Evolutionary conservation across 352 stramenopile genomes (phyloP).

Genomic region (Phytophthora gonapodyides): DNA sequence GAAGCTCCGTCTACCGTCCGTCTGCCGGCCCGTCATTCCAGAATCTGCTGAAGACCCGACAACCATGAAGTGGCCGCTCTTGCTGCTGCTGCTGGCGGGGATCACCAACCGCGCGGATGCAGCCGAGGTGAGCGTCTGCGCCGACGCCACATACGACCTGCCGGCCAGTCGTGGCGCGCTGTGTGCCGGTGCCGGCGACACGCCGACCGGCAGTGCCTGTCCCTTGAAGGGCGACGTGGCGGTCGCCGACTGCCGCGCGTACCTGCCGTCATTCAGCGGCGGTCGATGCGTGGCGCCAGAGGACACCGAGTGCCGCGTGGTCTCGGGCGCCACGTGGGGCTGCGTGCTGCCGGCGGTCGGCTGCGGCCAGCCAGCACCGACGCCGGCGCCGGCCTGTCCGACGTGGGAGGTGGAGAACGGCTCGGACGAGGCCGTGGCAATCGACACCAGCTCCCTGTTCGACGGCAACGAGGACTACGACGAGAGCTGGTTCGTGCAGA

Average conservation of each 20-base stretch:
- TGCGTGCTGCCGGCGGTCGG: constrained; percentile 41
- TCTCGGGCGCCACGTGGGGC: constrained; percentile 34
- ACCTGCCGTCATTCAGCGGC: constrained; percentile 41
- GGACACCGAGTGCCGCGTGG: constrained; percentile 33
- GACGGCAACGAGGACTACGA: constrained; percentile 30
- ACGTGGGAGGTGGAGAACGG: constrained; percentile 17
- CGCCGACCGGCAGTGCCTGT: constrained; percentile 41
- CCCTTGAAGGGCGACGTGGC: constrained; percentile 50
- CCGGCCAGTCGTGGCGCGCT: constrained; percentile 27
- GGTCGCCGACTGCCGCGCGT: constrained; percentile 41
- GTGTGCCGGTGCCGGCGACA: constrained; percentile 44
- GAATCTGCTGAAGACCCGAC: no score
- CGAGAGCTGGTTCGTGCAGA: constrained; percentile 35
- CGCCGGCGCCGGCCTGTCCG: constrained; percentile 8
- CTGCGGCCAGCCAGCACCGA: constrained; percentile 9
- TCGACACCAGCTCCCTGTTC: constrained; percentile 25
- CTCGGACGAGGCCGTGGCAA: constrained; percentile 9
- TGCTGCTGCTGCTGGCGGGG: not conserved
- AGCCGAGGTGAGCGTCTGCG: constrained; percentile 53
- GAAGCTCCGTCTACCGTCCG: no score
- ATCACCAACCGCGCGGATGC: not conserved
- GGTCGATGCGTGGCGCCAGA: constrained; percentile 33
- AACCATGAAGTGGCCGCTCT: not conserved
- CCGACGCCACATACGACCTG: constrained; percentile 65
- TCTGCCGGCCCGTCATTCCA: no score